phyloP scores from a whole-genome alignment of 2,329 filamentous ascomycete species.

The Rutstroemia sp. region DNA sequence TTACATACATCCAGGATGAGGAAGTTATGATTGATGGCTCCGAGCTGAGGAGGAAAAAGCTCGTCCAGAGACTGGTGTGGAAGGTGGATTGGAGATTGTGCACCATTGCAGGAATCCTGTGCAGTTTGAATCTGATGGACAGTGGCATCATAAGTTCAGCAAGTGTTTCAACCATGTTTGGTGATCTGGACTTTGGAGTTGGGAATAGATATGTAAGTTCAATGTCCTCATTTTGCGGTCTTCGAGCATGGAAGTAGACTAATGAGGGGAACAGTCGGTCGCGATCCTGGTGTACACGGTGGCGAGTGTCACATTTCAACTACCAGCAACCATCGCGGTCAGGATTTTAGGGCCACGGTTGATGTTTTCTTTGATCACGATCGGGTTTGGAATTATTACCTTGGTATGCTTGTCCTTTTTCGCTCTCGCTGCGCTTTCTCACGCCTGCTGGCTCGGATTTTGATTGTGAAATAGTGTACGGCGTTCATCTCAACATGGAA shows the following conservation, averaged over 20 bases:
- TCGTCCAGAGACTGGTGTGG: slow-evolving; percentile 42
- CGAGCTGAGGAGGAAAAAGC: background rate
- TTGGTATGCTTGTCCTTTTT: slow-evolving; percentile 29
- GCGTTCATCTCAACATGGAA: slow-evolving; percentile 61
- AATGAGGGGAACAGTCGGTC: slow-evolving; percentile 38
- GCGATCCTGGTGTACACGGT: slow-evolving; percentile 70
- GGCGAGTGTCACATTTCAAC: slow-evolving; percentile 58
- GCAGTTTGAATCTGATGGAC: slow-evolving; percentile 62
- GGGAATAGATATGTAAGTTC: slow-evolving; percentile 51
- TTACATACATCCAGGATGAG: background rate
- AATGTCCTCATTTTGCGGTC: background rate
- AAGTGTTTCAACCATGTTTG: slow-evolving; percentile 47
- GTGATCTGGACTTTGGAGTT: slow-evolving; percentile 51
- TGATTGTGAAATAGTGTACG: slow-evolving; percentile 37
- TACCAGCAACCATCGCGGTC: slow-evolving; percentile 61
- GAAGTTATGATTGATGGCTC: background rate
- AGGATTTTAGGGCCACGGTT: slow-evolving; percentile 55
- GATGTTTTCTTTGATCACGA: slow-evolving; percentile 53
- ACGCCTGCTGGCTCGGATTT: too few species aligned
- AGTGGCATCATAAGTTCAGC: slow-evolving; percentile 63
- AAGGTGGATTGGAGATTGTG: slow-evolving; percentile 63
- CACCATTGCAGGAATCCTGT: slow-evolving; percentile 64
- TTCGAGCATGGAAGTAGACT: background rate
- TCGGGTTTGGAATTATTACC: slow-evolving; percentile 57
- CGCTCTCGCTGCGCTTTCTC: too few species aligned